These are phyloP conservation scores for Aspergillus terreus DNA, from an alignment of 2,329 filamentous ascomycete genomes.

Conservation along the genomic window DNA sequence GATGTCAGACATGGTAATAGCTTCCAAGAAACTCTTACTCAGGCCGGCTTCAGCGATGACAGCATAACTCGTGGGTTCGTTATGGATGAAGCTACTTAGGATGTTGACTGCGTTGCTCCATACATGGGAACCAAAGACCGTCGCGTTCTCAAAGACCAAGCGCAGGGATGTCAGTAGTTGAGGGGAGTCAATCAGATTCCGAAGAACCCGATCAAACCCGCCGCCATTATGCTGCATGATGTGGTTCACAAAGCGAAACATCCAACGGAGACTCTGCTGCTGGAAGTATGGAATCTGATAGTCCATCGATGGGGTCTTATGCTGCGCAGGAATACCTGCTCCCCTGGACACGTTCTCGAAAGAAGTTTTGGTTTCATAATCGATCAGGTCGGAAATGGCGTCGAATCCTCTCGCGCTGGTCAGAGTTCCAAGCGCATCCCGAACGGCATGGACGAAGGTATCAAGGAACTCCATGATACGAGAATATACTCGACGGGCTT, in stretches of 20 bases:
- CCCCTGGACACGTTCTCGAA: conserved; percentile 63
- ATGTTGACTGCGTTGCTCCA: conserved; percentile 95
- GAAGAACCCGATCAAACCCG: conserved; percentile 82
- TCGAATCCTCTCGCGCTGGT: conserved; percentile 81
- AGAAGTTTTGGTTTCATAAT: conserved; percentile 70
- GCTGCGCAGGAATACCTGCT: conserved; percentile 67
- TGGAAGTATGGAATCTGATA: conserved; percentile 91
- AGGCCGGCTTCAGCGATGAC: conserved; percentile 93
- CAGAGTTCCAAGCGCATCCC: conserved; percentile 78
- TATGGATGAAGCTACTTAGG: conserved; percentile 94
- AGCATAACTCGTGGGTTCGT: conserved; percentile 94
- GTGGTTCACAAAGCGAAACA: conserved; percentile 94
- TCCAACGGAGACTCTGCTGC: conserved; percentile 87
- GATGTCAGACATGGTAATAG: conserved; percentile 58
- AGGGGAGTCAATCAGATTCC: conserved; percentile 92
- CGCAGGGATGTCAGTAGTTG: conserved; percentile 75
- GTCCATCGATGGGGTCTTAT: conserved; percentile 79
- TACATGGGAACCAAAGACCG: conserved; percentile 81
- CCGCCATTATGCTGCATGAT: conserved; percentile 81
- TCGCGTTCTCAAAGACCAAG: conserved; percentile 74
- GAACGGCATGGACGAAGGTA: conserved; percentile 77
- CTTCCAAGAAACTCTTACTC: conserved; percentile 78
- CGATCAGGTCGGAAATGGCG: conserved; percentile 81
- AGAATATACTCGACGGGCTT: conserved; percentile 79
- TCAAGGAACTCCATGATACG: conserved; percentile 85